Evolutionary conservation across 805 yeast species (phyloP).

Genomic region (Candida michaelii): DNA sequence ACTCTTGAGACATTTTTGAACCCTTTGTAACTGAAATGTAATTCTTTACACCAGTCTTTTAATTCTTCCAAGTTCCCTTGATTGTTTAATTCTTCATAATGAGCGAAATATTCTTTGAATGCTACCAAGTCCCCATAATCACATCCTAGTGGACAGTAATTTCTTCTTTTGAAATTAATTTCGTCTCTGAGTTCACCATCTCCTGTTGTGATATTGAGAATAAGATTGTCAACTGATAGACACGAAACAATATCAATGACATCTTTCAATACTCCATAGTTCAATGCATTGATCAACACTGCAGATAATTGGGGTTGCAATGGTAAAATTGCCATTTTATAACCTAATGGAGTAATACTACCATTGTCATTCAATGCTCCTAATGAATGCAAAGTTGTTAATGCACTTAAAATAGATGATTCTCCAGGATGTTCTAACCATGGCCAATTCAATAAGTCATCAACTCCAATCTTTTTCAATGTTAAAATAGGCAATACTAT

Average conservation of each 20-base stretch:
- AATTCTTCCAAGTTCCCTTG: conserved; percentile 48
- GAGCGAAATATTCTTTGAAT: conserved; percentile 73
- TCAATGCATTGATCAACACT: conserved; percentile 72
- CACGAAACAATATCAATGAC: conserved; percentile 91
- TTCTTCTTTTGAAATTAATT: conserved; percentile 70
- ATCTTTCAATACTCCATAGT: conserved; percentile 54
- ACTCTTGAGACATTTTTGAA: conserved; percentile 75
- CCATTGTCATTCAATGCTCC: conserved; percentile 80
- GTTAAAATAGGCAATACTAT: conserved; percentile 81
- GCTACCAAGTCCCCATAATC: conserved; percentile 81
- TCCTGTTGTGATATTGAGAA: conserved; percentile 61
- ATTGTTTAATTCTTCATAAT: conserved; percentile 34
- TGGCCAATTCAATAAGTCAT: conserved; percentile 80
- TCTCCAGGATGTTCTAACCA: conserved; percentile 93
- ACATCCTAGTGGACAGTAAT: conserved; percentile 67
- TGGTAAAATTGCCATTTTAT: conserved; percentile 84
- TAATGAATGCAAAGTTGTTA: conserved; percentile 73
- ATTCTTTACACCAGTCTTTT: conserved; percentile 79
- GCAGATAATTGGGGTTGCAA: conserved; percentile 90
- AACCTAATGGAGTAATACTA: conserved; percentile 74
- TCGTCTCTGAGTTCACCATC: conserved; percentile 80
- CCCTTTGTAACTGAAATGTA: conserved; percentile 75
- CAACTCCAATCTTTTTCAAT: conserved; percentile 78
- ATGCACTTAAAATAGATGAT: conserved; percentile 71
- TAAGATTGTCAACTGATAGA: conserved; percentile 85